Evolutionary conservation across 345 rosid genomes (phyloP).

Genomic region (Anacardium occidentale): DNA sequence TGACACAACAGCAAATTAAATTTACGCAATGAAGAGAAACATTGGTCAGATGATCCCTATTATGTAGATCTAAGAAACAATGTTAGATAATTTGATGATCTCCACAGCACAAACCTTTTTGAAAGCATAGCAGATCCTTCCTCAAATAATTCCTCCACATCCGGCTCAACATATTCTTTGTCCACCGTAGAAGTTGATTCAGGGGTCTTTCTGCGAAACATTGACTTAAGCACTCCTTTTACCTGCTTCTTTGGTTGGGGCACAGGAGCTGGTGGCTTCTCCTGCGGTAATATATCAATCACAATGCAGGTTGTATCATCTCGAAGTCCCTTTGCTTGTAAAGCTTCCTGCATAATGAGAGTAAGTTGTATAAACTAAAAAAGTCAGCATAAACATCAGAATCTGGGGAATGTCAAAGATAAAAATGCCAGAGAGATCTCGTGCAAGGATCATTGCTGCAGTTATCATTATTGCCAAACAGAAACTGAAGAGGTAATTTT

Average conservation of each 20-base stretch:
- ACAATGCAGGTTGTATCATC: slow-evolving; percentile 99
- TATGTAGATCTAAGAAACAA: slow-evolving; percentile 5
- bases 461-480: background rate
- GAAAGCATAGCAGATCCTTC: slow-evolving; percentile 98
- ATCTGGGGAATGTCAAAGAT: background rate
- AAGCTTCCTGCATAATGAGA: slow-evolving; percentile 68
- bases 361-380: slow-evolving; percentile 3
- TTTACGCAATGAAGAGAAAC: background rate
- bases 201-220: slow-evolving; percentile 73
- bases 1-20: background rate
- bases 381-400: slow-evolving; percentile 9
- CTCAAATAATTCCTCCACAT: slow-evolving; percentile 85
- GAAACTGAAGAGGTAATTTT: background rate
- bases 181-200: slow-evolving; percentile 73
- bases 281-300: slow-evolving; percentile 75
- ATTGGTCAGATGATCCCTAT: background rate
- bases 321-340: slow-evolving; percentile 77
- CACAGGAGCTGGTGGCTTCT: slow-evolving; percentile 69
- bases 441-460: background rate
- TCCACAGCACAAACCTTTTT: slow-evolving; percentile 66
- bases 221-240: slow-evolving; percentile 80
- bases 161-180: slow-evolving; percentile 70
- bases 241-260: slow-evolving; percentile 73
- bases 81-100: slow-evolving; percentile 19
- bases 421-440: background rate